Percentiles rank a stretch among this genome's conserved stretches.
Evolutionary conservation across 2,329 filamentous ascomycete genomes (phyloP).

Genomic region (Stagonosporopsis rhizophila): DNA sequence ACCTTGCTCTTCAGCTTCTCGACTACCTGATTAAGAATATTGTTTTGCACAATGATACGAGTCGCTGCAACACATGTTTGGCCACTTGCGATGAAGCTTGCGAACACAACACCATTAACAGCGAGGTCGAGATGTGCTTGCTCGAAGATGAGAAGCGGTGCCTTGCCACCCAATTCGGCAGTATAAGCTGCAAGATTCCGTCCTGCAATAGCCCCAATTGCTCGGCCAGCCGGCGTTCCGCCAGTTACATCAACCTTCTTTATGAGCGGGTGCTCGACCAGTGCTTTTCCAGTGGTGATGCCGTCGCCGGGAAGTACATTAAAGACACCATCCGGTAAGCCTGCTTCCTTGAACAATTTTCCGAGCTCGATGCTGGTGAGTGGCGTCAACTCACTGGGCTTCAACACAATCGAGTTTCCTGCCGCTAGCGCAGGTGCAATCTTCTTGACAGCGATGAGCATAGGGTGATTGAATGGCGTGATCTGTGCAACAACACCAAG

Average conservation of each 20-base stretch:
- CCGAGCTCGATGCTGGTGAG: conserved; percentile 47
- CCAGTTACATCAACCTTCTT: conserved; percentile 51
- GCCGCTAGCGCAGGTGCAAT: conserved; percentile 48
- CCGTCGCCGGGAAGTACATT: conserved; percentile 46
- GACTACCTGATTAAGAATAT: conserved; percentile 51
- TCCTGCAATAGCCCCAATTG: conserved; percentile 47
- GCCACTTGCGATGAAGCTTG: conserved; percentile 60
- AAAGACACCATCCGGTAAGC: conserved; percentile 48
- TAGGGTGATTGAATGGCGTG: conserved; percentile 51
- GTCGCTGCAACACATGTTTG: conserved; percentile 65
- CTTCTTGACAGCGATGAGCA: conserved; percentile 52
- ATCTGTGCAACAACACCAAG: conserved; percentile 50
- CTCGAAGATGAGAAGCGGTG: conserved; percentile 48
- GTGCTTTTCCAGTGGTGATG: conserved; percentile 43
- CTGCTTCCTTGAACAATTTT: conserved; percentile 48
- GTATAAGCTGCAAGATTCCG: conserved; percentile 47
- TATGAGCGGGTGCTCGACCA: conserved; percentile 45
- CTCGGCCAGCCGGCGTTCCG: conserved; percentile 46
- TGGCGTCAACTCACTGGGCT: conserved; percentile 50
- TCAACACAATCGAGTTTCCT: conserved; percentile 46
- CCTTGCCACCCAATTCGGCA: conserved; percentile 49
- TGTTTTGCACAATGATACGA: conserved; percentile 59
- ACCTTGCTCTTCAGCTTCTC: conserved; percentile 52
- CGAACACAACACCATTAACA: conserved; percentile 50
- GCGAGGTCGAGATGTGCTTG: conserved; percentile 47